Base-by-base conservation (phyloP, 805 yeast genomes). In the Saturnispora saitoi region DNA sequence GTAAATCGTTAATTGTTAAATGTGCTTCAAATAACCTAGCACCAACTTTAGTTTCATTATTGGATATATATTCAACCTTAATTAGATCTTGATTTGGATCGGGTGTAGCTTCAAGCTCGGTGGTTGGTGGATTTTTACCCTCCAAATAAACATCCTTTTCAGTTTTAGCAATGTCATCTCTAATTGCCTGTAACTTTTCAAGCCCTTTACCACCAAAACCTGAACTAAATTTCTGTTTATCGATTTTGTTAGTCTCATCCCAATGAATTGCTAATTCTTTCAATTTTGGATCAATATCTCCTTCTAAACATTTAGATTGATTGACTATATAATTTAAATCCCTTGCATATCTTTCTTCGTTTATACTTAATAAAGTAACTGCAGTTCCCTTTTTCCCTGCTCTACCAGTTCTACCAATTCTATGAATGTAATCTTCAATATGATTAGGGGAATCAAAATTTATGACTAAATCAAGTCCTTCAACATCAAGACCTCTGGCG, bases 131-230 rank as follows among this genome's bases (percentile, higher is more conserved):
- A 4, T 37, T 20, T 14, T 37, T 37, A 20, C 29, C 41, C 15
- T 37, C 41, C 6, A 37, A 37, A 22, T 37, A 37, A 37, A 37
- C 29, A 20, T 37, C 41, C 41, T 37, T 37, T 49, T 82, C 83
- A 29, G 73, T 49, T 48, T 69, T 69, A 51, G 77, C 68, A 42
- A 74, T 70, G 43, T 70, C 70, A 39, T 76, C 75, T 49, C 93
- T 66, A 7, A 72, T 63, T 51, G 79, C 78, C 51, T 86, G 90
- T 38, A 90, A 67, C 53, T 83, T 83, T 40, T 83, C 91, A 46
- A 90, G 70, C 1, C 98, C 98, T 55, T 85, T 83, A 19, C 99
- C 99, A 3, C 96, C 95, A 68, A 89, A 93, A 0, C 99, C 99
- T 48, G 79, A 76, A 24, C 77, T 74, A 50, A 77, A 71, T 56